Evolutionary conservation across 352 stramenopile genomes (phyloP).

Genomic region (Halophytophthora polymorphica): DNA sequence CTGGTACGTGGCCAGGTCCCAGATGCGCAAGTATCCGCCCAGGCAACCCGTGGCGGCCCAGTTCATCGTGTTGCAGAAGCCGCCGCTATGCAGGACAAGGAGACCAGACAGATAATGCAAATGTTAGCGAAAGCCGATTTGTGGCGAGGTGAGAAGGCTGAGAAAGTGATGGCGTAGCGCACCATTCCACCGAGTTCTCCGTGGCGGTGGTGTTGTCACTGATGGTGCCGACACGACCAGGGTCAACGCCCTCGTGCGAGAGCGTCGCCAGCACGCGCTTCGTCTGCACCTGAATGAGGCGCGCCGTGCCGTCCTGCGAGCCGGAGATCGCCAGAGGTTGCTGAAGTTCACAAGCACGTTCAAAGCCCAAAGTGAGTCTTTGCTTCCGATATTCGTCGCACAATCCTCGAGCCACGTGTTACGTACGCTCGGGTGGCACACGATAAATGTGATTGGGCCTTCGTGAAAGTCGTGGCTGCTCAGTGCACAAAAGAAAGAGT

Average conservation of each 20-base stretch:
- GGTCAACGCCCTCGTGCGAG: conserved; percentile 61
- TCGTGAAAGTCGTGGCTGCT: conserved; percentile 81
- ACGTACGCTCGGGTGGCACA: conserved; percentile 81
- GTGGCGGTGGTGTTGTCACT: conserved; percentile 47
- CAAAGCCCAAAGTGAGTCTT: background rate
- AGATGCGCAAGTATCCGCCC: conserved; percentile 94
- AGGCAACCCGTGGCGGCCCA: conserved; percentile 95
- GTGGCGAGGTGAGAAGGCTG: no score
- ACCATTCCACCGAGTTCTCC: conserved; percentile 88
- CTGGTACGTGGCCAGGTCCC: conserved; percentile 90
- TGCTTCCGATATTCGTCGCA: background rate
- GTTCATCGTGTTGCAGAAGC: conserved; percentile 92
- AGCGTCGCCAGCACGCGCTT: conserved; percentile 93
- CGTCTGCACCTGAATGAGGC: conserved; percentile 91
- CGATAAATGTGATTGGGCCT: conserved; percentile 89
- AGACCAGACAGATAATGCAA: conserved; percentile 6
- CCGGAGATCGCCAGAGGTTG: conserved; percentile 92
- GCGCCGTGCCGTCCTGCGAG: conserved; percentile 92
- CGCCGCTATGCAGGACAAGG: conserved; percentile 55
- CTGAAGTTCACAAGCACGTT: conserved; percentile 16
- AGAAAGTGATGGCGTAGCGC: conserved; percentile 9
- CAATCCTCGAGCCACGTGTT: background rate
- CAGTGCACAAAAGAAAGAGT: conserved; percentile 5
- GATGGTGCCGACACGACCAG: conserved; percentile 40
- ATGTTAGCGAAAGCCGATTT: no score